These are phyloP conservation scores for Aspergillus sp. DNA, from an alignment of 2,329 filamentous ascomycete genomes.

Conservation along the genomic window DNA sequence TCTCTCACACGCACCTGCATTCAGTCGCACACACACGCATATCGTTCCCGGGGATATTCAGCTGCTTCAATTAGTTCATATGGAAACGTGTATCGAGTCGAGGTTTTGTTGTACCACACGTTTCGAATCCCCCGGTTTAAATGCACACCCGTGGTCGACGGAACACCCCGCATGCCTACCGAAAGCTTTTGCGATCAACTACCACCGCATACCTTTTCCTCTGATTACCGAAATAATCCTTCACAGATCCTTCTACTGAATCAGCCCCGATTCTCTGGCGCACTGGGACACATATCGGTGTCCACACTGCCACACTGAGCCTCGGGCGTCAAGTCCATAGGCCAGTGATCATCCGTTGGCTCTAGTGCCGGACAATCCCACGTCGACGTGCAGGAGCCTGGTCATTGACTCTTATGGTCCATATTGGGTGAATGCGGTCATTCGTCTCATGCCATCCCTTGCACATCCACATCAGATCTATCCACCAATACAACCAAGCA, in stretches of 20 bases:
- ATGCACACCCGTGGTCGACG: not conserved
- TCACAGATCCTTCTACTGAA: not conserved
- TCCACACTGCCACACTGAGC: conserved; percentile 14
- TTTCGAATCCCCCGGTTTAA: not conserved
- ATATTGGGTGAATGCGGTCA: not conserved
- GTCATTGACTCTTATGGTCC: no score
- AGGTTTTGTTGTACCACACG: not conserved
- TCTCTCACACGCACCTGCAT: not conserved
- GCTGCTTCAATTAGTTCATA: not conserved
- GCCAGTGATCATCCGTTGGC: conserved; percentile 1
- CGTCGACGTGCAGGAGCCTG: not conserved
- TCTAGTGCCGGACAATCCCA: conserved; percentile 10
- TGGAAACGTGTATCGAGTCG: not conserved
- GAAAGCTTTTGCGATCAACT: not conserved
- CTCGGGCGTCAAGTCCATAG: conserved; percentile 17
- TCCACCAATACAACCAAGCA: not conserved
- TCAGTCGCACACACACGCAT: not conserved
- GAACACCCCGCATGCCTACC: not conserved
- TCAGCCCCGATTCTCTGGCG: conserved; percentile 3
- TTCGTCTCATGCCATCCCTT: not conserved
- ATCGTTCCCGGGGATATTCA: not conserved
- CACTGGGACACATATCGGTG: conserved; percentile 7
- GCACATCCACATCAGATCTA: conserved; percentile 1
- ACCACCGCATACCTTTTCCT: not conserved
- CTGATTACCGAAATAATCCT: no score